phyloP scores from a whole-genome alignment of 176 grass and related monocot genomes.

The Panicum miliaceum region DNA sequence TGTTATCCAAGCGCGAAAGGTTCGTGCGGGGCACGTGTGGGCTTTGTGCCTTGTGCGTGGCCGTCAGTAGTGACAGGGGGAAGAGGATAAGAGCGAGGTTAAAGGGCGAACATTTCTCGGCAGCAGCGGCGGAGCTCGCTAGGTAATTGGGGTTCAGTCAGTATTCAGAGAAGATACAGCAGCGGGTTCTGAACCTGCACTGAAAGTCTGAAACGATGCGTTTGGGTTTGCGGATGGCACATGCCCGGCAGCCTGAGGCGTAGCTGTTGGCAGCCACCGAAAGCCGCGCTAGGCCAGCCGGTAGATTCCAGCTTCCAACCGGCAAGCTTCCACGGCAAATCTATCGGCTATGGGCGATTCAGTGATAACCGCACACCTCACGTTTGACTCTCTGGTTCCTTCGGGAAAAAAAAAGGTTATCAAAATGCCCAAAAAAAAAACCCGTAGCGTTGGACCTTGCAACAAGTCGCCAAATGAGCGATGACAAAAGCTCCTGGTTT shows the following conservation, averaged over 20 bases:
- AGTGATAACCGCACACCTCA: neutral
- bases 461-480: neutral
- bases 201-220: neutral
- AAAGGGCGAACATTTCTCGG: constrained; percentile 2
- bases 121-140: constrained; percentile 12
- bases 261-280: constrained; percentile 12
- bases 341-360: neutral
- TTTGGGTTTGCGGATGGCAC: neutral
- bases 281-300: constrained; percentile 2
- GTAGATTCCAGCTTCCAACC: constrained; percentile 12
- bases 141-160: constrained; percentile 2
- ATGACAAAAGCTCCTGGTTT: neutral
- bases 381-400: constrained; percentile 3
- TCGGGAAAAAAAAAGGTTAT: neutral
- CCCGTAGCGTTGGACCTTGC: constrained; percentile 12
- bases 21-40: neutral
- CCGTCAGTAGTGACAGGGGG: neutral
- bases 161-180: constrained; percentile 5
- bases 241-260: neutral
- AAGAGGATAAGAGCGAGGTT: constrained; percentile 37
- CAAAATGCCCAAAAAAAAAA: constrained; percentile 40
- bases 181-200: neutral
- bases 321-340: constrained; percentile 19
- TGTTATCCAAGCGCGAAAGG: neutral
- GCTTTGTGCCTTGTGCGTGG: neutral